Percentiles rank a stretch among this genome's conserved stretches.
Conservation (phyloP, 106 monocot species). For the Dendrobium huoshanense region DNA sequence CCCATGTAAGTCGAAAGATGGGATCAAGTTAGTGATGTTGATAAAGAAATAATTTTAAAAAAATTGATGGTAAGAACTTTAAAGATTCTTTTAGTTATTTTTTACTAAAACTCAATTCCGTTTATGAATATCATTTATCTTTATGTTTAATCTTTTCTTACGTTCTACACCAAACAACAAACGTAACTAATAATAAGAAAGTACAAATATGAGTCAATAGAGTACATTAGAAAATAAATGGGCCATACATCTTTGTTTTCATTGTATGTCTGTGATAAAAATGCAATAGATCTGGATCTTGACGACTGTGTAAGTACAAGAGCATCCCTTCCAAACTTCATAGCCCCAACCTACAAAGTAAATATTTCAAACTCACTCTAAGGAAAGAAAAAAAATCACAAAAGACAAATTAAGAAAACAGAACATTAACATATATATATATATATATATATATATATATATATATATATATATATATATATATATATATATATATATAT, state of each 20-base stretch:
- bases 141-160: neutral
- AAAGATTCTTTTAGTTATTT: too few species aligned
- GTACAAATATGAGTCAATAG: neutral
- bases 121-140: too few species aligned
- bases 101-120: too few species aligned
- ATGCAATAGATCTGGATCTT: constrained; percentile 59
- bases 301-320: constrained; percentile 63
- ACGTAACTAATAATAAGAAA: neutral
- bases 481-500: too few species aligned
- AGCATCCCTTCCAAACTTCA: constrained; percentile 76
- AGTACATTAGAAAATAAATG: neutral
- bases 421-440: neutral
- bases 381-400: neutral
- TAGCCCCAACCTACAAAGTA: constrained; percentile 54
- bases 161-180: constrained; percentile 44
- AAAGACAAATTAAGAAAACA: neutral
- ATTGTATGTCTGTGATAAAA: constrained; percentile 73
- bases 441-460: too few species aligned
- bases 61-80: too few species aligned
- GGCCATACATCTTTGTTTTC: constrained; percentile 45
- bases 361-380: neutral
- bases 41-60: too few species aligned
- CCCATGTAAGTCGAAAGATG: too few species aligned
- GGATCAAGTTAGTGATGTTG: too few species aligned
- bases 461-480: too few species aligned